Base-by-base conservation (phyloP, 1,284 basidiomycete species). In the Hymenochaete sp. region DNA sequence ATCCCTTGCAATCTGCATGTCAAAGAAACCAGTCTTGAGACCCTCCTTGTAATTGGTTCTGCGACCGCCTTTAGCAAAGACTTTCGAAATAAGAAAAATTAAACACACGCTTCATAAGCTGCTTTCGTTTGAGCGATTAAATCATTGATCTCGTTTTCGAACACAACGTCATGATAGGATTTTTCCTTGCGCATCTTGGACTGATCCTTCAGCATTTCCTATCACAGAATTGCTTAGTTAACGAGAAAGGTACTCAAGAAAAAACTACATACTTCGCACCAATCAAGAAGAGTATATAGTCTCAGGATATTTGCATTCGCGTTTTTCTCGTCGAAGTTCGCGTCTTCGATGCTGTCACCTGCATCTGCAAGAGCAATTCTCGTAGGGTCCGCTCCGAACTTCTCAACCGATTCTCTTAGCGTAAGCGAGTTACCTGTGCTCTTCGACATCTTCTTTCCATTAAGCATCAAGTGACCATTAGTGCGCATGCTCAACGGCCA, bases 391-490 rank as follows among this genome's bases (percentile, higher is more conserved):
- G 92, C 88, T 44, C 91, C 92, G 58, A 93, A 95, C 68, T 95
- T 92, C 59, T 77, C 70, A 43, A 92, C 73, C 7, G 79, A 72
- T 58, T 93, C 80, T 41, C 77, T 69, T 57, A 93, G 65, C 1
- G 88, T 93, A 67, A 92, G 66, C 33, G 79, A 85, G 62, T 92
- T 92, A 11, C 91, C 96, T 37, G 89, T 96, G 64, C 87, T 90
- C 77, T 99, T 98, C 48, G 81, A 84, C 96, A 99, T 98, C 74
- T 98, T 99, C 72, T 93, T 87, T 28, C 95, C 95, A 66, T 99
- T 98, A 62, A 99, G 67, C 87, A 95, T 88, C 67, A 98, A 67
- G 62, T 98, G 96, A 0, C 96, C 96, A 62, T 99, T 99, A 47
- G 87, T 84, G 24, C 96, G 83, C 72, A 98, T 91, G 54, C 87